Evolutionary conservation across 1,139 yeast genomes (phyloP).

Genomic region (Meyerozyma smithsonii): DNA sequence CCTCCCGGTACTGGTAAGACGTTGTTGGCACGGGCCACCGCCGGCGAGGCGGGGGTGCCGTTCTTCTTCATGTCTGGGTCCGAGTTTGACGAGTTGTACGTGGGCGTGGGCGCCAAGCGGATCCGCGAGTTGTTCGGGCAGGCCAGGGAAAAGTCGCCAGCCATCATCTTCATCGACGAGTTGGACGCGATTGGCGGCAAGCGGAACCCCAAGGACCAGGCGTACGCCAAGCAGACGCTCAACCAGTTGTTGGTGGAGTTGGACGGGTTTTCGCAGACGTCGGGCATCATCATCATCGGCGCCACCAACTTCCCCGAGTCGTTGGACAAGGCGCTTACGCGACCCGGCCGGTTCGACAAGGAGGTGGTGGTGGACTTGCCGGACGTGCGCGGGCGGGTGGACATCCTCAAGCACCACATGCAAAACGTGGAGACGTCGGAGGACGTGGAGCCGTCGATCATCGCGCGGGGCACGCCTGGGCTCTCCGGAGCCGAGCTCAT

Average conservation of each 20-base stretch:
- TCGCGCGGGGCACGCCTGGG: conserved; percentile 98
- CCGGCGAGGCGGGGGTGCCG: conserved; percentile 99
- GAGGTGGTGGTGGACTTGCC: conserved; percentile 94
- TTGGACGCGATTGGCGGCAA: conserved; percentile 98
- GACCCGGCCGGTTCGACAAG: conserved; percentile 98
- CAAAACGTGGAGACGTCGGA: conserved; percentile 80
- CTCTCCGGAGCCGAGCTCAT: conserved; percentile 94
- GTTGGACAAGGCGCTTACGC: conserved; percentile 90
- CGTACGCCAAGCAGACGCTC: conserved; percentile 94
- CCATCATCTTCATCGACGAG: conserved; percentile 94
- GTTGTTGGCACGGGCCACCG: conserved; percentile 93
- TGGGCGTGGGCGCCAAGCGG: conserved; percentile 98
- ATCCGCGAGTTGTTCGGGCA: conserved; percentile 90
- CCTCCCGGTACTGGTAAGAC: conserved; percentile 99
- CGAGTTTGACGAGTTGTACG: conserved; percentile 95
- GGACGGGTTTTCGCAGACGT: conserved; percentile 92
- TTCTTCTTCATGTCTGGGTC: conserved; percentile 98
- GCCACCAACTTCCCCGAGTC: conserved; percentile 98
- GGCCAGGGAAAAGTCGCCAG: conserved; percentile 95
- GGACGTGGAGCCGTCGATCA: conserved; percentile 79
- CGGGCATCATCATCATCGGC: conserved; percentile 93
- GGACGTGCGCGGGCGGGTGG: conserved; percentile 95
- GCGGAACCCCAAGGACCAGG: conserved; percentile 95
- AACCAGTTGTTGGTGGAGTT: conserved; percentile 93
- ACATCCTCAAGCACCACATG: conserved; percentile 89